Conservation (phyloP, 129 eudicot genomes). For the Chrysanthemum seticuspe region DNA sequence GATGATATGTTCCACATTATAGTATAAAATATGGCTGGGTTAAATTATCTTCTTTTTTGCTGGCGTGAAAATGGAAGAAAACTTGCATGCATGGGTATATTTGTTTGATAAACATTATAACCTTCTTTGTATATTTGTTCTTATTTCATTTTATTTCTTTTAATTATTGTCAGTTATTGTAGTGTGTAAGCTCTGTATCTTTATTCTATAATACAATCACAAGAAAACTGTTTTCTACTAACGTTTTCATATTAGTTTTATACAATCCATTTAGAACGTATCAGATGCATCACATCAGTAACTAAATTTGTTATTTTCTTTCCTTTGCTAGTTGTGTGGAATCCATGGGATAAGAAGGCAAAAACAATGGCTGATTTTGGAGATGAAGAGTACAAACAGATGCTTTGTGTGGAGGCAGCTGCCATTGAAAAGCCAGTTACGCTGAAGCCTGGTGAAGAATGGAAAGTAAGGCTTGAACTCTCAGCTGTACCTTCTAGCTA, state of each 20-base stretch:
- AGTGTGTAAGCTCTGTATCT: background rate
- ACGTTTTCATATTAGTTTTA: background rate
- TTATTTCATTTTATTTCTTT: background rate
- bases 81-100: background rate
- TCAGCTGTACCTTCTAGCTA: conserved; percentile 83
- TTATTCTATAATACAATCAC: background rate
- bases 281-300: background rate
- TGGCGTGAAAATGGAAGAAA: background rate
- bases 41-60: background rate
- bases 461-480: conserved; percentile 84
- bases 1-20: background rate
- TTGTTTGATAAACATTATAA: background rate
- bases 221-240: background rate
- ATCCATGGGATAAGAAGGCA: conserved; percentile 92
- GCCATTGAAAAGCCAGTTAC: conserved; percentile 73
- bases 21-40: background rate
- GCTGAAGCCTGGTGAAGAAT: conserved; percentile 84
- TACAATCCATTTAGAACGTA: background rate
- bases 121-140: background rate
- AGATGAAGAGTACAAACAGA: conserved; percentile 76
- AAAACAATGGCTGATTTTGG: conserved; percentile 82
- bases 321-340: conserved; percentile 69
- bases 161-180: background rate
- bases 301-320: conserved; percentile 1
- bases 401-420: conserved; percentile 90